Percentiles rank a stretch among this genome's conserved stretches.
Evolutionary conservation across 495 filamentous ascomycete species (phyloP).

Genomic region (Oidiodendron maius): DNA sequence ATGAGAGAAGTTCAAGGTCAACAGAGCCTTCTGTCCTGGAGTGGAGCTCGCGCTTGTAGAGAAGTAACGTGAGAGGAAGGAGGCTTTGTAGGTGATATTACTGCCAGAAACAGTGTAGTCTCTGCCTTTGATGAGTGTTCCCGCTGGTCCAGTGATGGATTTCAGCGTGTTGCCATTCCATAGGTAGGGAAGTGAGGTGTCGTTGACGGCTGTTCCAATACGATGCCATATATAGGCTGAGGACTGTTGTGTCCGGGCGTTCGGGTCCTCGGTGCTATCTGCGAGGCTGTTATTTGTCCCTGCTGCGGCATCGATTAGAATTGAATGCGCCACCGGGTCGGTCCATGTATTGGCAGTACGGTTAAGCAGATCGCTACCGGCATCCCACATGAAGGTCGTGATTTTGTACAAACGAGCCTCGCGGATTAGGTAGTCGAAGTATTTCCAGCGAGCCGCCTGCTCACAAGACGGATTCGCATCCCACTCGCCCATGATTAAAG

Average conservation of each 20-base stretch:
- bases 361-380: slow-evolving; percentile 43
- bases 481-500: slow-evolving; percentile 56
- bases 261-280: slow-evolving; percentile 43
- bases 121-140: slow-evolving; percentile 24
- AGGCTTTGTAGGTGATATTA: slow-evolving; percentile 39
- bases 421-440: slow-evolving; percentile 47
- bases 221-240: slow-evolving; percentile 53
- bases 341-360: slow-evolving; percentile 40
- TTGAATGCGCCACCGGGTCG: slow-evolving; percentile 40
- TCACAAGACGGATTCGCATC: slow-evolving; percentile 50
- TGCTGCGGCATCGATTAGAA: slow-evolving; percentile 37
- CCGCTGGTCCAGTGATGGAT: slow-evolving; percentile 34
- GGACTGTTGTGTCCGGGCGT: slow-evolving; percentile 36
- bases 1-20: slow-evolving; percentile 45
- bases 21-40: slow-evolving; percentile 40
- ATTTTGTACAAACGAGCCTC: slow-evolving; percentile 40
- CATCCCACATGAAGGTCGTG: slow-evolving; percentile 52
- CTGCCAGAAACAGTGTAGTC: slow-evolving; percentile 41
- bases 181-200: slow-evolving; percentile 37
- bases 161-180: slow-evolving; percentile 50
- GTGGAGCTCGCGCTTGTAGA: slow-evolving; percentile 26
- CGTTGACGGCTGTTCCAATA: slow-evolving; percentile 36
- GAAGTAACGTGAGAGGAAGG: slow-evolving; percentile 40
- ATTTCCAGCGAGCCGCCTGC: slow-evolving; percentile 51
- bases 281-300: slow-evolving; percentile 45